Conservation (phyloP, 306 rosid genomes). For the Pterocarpus macrocarpus region DNA sequence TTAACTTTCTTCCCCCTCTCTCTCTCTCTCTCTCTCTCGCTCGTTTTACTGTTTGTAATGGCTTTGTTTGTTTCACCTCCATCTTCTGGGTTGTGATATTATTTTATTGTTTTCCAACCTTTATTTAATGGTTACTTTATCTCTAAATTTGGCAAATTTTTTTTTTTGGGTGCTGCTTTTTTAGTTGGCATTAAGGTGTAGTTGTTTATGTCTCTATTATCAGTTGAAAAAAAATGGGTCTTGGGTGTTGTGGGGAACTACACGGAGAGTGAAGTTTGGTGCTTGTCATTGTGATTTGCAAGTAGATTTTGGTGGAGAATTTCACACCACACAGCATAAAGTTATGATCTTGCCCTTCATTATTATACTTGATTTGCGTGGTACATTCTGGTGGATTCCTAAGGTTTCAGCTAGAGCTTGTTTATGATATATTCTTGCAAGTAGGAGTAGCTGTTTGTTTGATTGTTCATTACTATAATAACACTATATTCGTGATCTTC, state of each 20-base stretch:
- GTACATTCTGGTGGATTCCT: slow-evolving; percentile 81
- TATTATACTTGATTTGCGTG: slow-evolving; percentile 69
- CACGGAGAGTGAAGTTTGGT: slow-evolving; percentile 90
- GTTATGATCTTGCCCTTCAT: slow-evolving; percentile 65
- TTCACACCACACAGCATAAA: slow-evolving; percentile 51
- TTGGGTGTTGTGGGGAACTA: slow-evolving; percentile 77
- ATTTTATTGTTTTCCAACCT: slow-evolving; percentile 38
- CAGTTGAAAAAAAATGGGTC: slow-evolving; percentile 47
- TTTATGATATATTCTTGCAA: slow-evolving; percentile 65
- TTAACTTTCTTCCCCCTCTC: slow-evolving; percentile 19
- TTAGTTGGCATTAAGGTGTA: slow-evolving; percentile 33
- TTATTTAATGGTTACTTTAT: slow-evolving; percentile 40
- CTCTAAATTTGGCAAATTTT: slow-evolving; percentile 31
- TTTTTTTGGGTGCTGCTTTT: not conserved
- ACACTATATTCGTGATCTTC: slow-evolving; percentile 57
- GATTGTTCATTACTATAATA: slow-evolving; percentile 60
- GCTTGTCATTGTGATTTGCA: slow-evolving; percentile 56
- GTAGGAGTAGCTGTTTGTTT: slow-evolving; percentile 68
- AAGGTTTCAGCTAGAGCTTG: slow-evolving; percentile 64
- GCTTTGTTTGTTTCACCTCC: slow-evolving; percentile 37
- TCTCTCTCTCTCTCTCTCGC: slow-evolving; percentile 8
- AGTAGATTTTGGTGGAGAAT: slow-evolving; percentile 42
- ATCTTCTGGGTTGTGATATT: slow-evolving; percentile 24
- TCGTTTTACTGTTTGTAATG: slow-evolving; percentile 9
- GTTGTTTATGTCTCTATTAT: slow-evolving; percentile 42